Evolutionary conservation across 1,284 basidiomycete genomes (phyloP).

Genomic region (Cerioporus squamosus): DNA sequence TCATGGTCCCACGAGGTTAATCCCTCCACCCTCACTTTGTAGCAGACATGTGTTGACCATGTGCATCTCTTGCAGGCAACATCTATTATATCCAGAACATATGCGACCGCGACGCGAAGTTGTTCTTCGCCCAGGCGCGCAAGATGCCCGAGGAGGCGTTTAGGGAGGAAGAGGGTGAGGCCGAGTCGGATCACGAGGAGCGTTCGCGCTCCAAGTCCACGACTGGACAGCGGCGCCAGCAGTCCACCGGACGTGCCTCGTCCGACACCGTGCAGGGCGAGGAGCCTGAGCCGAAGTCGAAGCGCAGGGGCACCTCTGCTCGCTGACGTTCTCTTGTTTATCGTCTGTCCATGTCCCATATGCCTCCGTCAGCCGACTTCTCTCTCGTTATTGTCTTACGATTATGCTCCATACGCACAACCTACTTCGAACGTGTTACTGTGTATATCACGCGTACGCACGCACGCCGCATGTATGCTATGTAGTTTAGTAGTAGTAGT

Average conservation of each 20-base stretch:
- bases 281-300: constrained; percentile 17
- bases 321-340: background rate
- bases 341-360: background rate
- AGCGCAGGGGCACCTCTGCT: constrained; percentile 18
- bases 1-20: constrained; percentile 89
- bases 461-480: background rate
- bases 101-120: constrained; percentile 73
- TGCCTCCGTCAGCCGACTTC: background rate
- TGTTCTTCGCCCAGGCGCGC: constrained; percentile 95
- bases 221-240: constrained; percentile 5
- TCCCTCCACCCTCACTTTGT: constrained; percentile 7
- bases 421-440: no score
- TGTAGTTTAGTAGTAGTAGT: constrained; percentile 4
- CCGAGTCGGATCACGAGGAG: constrained; percentile 14
- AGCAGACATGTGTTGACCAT: background rate
- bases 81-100: constrained; percentile 91
- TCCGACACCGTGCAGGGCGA: constrained; percentile 24
- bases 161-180: constrained; percentile 19
- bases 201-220: constrained; percentile 18
- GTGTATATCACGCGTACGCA: background rate
- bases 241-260: constrained; percentile 14
- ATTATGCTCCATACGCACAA: no score
- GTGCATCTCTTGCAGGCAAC: constrained; percentile 63
- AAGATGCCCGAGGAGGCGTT: constrained; percentile 52
- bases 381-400: no score